Conservation (phyloP, 345 rosid species). For the Aquilaria yunnanensis region DNA sequence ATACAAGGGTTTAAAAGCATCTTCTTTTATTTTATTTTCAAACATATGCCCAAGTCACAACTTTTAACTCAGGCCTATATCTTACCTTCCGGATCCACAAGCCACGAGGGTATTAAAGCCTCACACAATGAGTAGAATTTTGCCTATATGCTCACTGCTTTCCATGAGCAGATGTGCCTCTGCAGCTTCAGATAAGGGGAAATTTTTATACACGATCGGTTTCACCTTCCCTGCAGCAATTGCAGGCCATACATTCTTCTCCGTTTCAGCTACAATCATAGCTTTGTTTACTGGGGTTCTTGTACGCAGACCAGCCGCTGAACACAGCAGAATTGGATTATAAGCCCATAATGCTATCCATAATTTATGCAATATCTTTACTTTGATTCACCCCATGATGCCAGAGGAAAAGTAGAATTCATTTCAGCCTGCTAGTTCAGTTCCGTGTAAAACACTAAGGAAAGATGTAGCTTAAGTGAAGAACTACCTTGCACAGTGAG, state of each 20-base stretch:
- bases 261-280: constrained; percentile 58
- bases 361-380: no score
- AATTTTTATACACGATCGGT: constrained; percentile 48
- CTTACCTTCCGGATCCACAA: no score
- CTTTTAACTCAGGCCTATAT: no score
- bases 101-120: not conserved
- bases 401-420: no score
- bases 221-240: constrained; percentile 62
- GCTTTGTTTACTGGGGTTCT: constrained; percentile 74
- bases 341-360: no score
- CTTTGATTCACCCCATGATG: no score
- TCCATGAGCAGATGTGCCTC: constrained; percentile 76
- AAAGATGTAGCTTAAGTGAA: no score
- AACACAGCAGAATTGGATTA: constrained; percentile 7
- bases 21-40: no score
- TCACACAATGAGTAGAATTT: constrained; percentile 63
- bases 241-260: constrained; percentile 88
- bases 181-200: constrained; percentile 55
- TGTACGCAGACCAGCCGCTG: constrained; percentile 75
- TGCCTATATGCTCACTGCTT: constrained; percentile 73
- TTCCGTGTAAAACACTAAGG: no score
- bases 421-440: no score
- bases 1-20: no score
- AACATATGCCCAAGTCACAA: no score
- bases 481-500: constrained; percentile 78